A percentile compares a stretch with the other conserved stretches of the same genome.
Conservation (phyloP, 1,139 yeast genomes). For the Blastobotrys buckinghamii region DNA sequence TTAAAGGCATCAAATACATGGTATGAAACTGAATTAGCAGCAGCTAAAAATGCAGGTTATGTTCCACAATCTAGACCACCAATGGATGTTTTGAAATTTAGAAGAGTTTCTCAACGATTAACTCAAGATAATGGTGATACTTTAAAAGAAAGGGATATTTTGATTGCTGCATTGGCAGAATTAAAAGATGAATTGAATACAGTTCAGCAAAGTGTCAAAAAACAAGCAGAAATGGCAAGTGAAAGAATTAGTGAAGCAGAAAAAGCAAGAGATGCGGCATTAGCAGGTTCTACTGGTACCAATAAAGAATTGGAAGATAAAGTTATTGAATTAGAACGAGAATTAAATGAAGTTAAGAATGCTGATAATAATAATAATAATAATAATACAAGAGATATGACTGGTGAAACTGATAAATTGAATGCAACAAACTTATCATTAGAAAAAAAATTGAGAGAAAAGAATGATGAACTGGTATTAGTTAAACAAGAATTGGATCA, state of each 20-base stretch:
- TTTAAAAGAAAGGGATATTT: slow-evolving; percentile 27
- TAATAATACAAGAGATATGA: not conserved
- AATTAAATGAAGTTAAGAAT: slow-evolving; percentile 4
- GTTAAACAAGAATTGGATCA: slow-evolving; percentile 24
- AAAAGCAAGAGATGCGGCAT: slow-evolving; percentile 24
- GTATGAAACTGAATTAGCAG: slow-evolving; percentile 31
- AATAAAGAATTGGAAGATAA: slow-evolving; percentile 6
- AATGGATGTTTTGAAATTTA: slow-evolving; percentile 27
- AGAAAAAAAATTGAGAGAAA: slow-evolving; percentile 24
- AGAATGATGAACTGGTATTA: slow-evolving; percentile 23
- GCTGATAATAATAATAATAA: not conserved
- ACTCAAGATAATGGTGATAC: slow-evolving; percentile 26
- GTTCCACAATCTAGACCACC: slow-evolving; percentile 28
- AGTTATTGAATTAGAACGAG: slow-evolving; percentile 7
- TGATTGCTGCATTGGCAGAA: slow-evolving; percentile 29
- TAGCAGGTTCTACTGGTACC: slow-evolving; percentile 3
- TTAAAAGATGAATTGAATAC: slow-evolving; percentile 32
- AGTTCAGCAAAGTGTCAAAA: slow-evolving; percentile 28
- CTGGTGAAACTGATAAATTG: slow-evolving; percentile 11
- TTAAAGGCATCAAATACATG: slow-evolving; percentile 32
- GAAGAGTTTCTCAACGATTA: slow-evolving; percentile 28
- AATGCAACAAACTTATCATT: slow-evolving; percentile 19
- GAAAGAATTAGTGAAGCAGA: slow-evolving; percentile 27
- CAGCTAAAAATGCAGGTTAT: slow-evolving; percentile 29
- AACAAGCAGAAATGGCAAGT: slow-evolving; percentile 33